phyloP scores from a whole-genome alignment of 2,329 filamentous ascomycete species.

The Neospermospora avenae region DNA sequence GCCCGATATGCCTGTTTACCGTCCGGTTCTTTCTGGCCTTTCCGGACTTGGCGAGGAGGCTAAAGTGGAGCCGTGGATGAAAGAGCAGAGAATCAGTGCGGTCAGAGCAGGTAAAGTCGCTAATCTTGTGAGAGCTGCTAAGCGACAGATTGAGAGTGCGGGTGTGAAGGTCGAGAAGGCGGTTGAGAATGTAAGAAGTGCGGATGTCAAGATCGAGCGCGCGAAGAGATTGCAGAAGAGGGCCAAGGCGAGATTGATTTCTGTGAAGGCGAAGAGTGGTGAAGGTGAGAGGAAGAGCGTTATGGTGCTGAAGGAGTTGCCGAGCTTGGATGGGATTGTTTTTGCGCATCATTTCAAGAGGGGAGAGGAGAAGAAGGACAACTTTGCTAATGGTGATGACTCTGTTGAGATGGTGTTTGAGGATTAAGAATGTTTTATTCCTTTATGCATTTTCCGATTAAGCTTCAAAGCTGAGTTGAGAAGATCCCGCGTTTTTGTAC shows the following conservation, averaged over 20 bases:
- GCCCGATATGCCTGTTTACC: neutral
- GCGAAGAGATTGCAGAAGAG: neutral
- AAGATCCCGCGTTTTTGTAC: too few relatives aligned
- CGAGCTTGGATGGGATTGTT: neutral
- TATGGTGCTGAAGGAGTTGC: neutral
- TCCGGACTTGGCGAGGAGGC: too few relatives aligned
- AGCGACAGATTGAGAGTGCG: neutral
- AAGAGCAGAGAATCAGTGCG: neutral
- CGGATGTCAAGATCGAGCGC: neutral
- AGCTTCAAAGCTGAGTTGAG: too few relatives aligned
- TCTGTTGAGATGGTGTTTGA: too few relatives aligned
- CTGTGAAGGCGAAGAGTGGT: neutral
- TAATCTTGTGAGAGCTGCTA: neutral
- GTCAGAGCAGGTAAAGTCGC: neutral
- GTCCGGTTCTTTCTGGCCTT: neutral
- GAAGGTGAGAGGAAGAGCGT: neutral
- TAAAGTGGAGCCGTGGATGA: neutral
- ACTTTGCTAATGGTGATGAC: too few relatives aligned
- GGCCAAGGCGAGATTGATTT: neutral
- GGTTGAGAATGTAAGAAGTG: neutral
- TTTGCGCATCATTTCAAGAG: neutral
- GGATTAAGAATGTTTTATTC: too few relatives aligned
- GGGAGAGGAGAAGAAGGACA: neutral
- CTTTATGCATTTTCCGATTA: too few relatives aligned
- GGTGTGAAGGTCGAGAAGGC: neutral